phyloP scores from a whole-genome alignment of 1,139 yeast species.

The Taphrina communis region DNA sequence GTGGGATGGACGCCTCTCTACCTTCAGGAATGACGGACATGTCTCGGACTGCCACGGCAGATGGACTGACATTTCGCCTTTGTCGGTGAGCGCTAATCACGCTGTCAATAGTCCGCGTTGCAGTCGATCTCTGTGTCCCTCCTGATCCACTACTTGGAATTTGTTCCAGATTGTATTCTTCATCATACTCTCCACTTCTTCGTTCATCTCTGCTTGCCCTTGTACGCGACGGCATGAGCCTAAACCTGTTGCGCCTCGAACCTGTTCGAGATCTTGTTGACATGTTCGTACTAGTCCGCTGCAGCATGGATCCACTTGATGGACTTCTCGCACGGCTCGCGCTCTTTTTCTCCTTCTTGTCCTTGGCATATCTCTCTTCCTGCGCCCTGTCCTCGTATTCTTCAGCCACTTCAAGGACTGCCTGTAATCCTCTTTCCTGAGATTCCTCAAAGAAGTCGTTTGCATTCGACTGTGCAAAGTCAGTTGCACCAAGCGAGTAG shows the following conservation, averaged over 20 bases:
- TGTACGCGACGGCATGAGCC: conserved; percentile 29
- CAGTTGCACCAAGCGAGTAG: conserved; percentile 36
- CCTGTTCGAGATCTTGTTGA: conserved; percentile 24
- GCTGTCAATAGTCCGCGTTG: conserved; percentile 14
- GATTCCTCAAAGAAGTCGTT: conserved; percentile 39
- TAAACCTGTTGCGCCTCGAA: conserved; percentile 23
- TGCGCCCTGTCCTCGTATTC: conserved; percentile 34
- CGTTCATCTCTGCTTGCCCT: conserved; percentile 8
- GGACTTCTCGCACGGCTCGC: conserved; percentile 27
- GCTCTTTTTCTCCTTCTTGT: conserved; percentile 21
- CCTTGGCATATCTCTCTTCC: conserved; percentile 26
- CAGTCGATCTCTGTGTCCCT: conserved; percentile 1
- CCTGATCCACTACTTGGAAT: conserved; percentile 13
- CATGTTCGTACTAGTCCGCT: conserved; percentile 28
- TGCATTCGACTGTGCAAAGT: conserved; percentile 35
- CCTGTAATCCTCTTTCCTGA: conserved; percentile 34
- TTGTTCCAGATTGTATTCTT: conserved; percentile 26
- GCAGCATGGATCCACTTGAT: conserved; percentile 3
- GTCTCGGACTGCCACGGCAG: conserved; percentile 1
- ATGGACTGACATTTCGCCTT: not conserved
- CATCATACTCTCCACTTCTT: conserved; percentile 18
- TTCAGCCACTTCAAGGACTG: conserved; percentile 39
- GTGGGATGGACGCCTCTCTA: not conserved
- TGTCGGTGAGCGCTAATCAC: conserved; percentile 6
- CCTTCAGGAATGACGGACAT: conserved; percentile 26